A percentile compares a stretch with the other conserved stretches of the same genome.
These are phyloP conservation scores for Glarea lozoyensis DNA, from an alignment of 495 filamentous ascomycete species.

Conservation along the genomic window DNA sequence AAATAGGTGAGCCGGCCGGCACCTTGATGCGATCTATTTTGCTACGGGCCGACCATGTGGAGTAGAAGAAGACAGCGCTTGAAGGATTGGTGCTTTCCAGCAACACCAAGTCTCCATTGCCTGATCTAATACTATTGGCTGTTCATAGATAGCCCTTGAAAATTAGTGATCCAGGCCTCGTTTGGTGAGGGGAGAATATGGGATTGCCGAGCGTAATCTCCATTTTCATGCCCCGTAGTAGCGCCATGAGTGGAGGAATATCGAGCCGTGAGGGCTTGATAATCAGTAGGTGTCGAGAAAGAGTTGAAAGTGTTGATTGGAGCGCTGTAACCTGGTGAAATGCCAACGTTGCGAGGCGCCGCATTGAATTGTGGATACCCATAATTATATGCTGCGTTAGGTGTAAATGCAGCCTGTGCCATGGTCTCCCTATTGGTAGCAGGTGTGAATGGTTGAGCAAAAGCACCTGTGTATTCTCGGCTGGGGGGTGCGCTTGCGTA, in stretches of 20 bases:
- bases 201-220: constrained; percentile 14
- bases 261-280: constrained; percentile 30
- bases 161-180: constrained; percentile 31
- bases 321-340: constrained; percentile 19
- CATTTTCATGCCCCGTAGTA: constrained; percentile 8
- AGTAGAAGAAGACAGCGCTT: too few species aligned
- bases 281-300: constrained; percentile 34
- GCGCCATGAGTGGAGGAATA: constrained; percentile 27
- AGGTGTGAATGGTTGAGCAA: constrained; percentile 23
- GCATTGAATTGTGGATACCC: constrained; percentile 36
- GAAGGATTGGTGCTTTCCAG: too few species aligned
- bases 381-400: constrained; percentile 21
- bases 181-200: constrained; percentile 8
- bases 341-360: constrained; percentile 27
- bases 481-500: constrained; percentile 29
- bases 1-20: too few species aligned
- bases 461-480: constrained; percentile 26
- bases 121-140: constrained; percentile 28
- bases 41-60: too few species aligned
- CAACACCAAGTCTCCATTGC: too few species aligned
- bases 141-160: constrained; percentile 46
- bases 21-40: too few species aligned
- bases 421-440: constrained; percentile 11
- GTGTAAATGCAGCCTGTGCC: constrained; percentile 12
- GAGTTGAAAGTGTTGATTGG: constrained; percentile 34